Conservation (phyloP, 73 alveolate species). For the Blepharisma japonicum region DNA sequence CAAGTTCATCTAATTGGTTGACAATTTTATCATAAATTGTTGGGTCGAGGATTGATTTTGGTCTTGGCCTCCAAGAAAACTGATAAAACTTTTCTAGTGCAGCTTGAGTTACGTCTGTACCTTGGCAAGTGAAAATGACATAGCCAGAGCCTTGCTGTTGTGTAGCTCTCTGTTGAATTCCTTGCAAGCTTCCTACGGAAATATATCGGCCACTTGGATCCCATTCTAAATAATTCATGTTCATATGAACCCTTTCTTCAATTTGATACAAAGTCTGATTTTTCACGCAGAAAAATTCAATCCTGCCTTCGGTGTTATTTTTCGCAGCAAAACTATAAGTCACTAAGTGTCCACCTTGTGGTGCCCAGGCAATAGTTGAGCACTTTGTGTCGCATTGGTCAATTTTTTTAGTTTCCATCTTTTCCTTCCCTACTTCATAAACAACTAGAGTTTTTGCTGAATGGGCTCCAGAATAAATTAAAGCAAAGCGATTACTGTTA, state of each 20-base stretch:
- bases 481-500: not conserved
- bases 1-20: not conserved
- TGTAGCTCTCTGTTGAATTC: not conserved
- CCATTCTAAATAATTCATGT: constrained; percentile 27
- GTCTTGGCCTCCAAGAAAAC: constrained; percentile 31
- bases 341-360: constrained; percentile 27
- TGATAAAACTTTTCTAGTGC: constrained; percentile 28
- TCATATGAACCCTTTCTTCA: not conserved
- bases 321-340: not conserved
- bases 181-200: not conserved
- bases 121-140: constrained; percentile 23
- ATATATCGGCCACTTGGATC: constrained; percentile 31
- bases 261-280: not conserved
- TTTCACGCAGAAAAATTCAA: not conserved
- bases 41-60: not conserved
- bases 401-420: not conserved
- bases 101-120: not conserved
- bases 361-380: constrained; percentile 18
- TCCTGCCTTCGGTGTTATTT: not conserved
- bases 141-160: not conserved
- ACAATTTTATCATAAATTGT: not conserved
- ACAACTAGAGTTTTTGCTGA: too few relatives aligned
- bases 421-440: too few relatives aligned
- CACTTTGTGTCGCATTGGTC: not conserved
- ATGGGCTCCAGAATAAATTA: not conserved